Evolutionary conservation across 2,329 filamentous ascomycete species (phyloP).

Genomic region (Ophiostoma ulmi): DNA sequence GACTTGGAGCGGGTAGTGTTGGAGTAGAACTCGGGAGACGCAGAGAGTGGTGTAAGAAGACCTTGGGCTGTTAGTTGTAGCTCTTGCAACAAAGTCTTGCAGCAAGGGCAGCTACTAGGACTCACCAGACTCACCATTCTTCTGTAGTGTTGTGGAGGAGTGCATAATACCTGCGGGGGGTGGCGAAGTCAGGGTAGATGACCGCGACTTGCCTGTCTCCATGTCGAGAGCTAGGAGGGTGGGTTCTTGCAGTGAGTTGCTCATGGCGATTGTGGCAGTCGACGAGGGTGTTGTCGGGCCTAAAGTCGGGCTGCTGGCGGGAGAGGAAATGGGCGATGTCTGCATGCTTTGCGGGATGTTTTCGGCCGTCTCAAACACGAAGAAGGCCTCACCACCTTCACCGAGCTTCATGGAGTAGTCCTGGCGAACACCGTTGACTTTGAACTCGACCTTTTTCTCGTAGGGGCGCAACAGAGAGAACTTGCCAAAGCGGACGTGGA

Average conservation of each 20-base stretch:
- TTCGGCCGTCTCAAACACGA: constrained; percentile 93
- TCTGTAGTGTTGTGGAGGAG: constrained; percentile 33
- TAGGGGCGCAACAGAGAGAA: constrained; percentile 91
- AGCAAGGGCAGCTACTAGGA: neutral
- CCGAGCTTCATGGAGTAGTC: constrained; percentile 97
- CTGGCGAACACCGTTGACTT: constrained; percentile 86
- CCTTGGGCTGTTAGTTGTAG: constrained; percentile 35
- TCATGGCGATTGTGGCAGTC: constrained; percentile 33
- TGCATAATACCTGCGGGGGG: constrained; percentile 42
- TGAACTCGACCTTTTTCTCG: constrained; percentile 98
- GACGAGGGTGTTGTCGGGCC: constrained; percentile 40
- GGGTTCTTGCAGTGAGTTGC: constrained; percentile 54
- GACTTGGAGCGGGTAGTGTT: constrained; percentile 40
- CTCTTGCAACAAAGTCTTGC: neutral
- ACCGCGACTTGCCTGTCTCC: constrained; percentile 36
- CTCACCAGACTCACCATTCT: constrained; percentile 32
- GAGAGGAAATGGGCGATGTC: constrained; percentile 89
- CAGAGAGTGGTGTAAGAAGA: constrained; percentile 49
- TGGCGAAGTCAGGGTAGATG: constrained; percentile 39
- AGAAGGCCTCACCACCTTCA: constrained; percentile 96
- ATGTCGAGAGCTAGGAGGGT: constrained; percentile 64
- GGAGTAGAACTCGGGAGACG: constrained; percentile 47
- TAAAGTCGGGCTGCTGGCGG: constrained; percentile 75
- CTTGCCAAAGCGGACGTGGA: constrained; percentile 98
- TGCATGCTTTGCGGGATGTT: constrained; percentile 89